Evolutionary conservation across 441 rosid genomes (phyloP).

Genomic region (Bruguiera hainesii): DNA sequence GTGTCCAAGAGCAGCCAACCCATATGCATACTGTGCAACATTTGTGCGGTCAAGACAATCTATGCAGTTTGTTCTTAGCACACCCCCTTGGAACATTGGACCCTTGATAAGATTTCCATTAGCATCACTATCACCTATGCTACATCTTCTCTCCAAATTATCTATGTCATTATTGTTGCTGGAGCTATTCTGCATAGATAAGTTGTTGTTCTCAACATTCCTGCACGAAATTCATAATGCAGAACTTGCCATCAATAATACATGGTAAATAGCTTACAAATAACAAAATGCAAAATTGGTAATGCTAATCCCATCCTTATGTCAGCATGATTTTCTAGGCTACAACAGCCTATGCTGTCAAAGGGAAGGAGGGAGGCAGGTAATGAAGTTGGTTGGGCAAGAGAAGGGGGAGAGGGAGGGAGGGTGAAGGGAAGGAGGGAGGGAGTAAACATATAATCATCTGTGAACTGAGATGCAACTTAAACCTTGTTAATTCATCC

Average conservation of each 20-base stretch:
- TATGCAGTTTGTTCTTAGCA: slow-evolving; percentile 95
- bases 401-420: not conserved
- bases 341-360: too few relatives aligned
- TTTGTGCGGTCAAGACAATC: slow-evolving; percentile 99
- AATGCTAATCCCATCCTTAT: slow-evolving; percentile 9
- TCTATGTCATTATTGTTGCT: slow-evolving; percentile 45
- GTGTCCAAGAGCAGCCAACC: slow-evolving; percentile 89
- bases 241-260: slow-evolving; percentile 21
- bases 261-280: slow-evolving; percentile 4
- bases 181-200: slow-evolving; percentile 36
- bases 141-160: slow-evolving; percentile 32
- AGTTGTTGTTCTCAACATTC: slow-evolving; percentile 36
- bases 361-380: too few relatives aligned
- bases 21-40: slow-evolving; percentile 99
- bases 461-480: slow-evolving; percentile 4
- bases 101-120: slow-evolving; percentile 54
- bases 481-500: not conserved
- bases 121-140: slow-evolving; percentile 31
- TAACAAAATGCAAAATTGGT: slow-evolving; percentile 1
- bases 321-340: slow-evolving; percentile 2
- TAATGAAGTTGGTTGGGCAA: too few relatives aligned
- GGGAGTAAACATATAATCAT: not conserved
- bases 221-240: slow-evolving; percentile 42
- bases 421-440: not conserved
- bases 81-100: slow-evolving; percentile 74